phyloP scores from a whole-genome alignment of 768 basidiomycete species.

The Tylopilus subfusipes region DNA sequence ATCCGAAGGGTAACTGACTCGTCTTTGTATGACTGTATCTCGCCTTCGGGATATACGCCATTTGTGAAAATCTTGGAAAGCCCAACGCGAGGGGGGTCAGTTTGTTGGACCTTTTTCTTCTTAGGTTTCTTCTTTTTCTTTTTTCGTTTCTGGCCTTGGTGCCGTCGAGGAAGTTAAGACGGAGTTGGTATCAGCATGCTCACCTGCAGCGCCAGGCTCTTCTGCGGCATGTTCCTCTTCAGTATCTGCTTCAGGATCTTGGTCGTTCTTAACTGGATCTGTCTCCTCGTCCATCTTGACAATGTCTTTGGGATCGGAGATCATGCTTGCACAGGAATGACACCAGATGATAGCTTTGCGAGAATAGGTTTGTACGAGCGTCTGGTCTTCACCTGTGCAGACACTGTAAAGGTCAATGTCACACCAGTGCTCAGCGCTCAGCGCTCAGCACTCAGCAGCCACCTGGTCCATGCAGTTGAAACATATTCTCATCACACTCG shows the following conservation, averaged over 20 bases:
- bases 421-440: too few relatives aligned
- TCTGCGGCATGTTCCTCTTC: slow-evolving; percentile 32
- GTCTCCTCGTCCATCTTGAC: slow-evolving; percentile 15
- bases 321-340: slow-evolving; percentile 11
- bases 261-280: slow-evolving; percentile 13
- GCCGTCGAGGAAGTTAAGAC: background rate
- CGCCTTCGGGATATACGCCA: slow-evolving; percentile 88
- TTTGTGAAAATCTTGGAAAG: slow-evolving; percentile 84
- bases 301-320: slow-evolving; percentile 14
- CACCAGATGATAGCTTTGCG: too few relatives aligned
- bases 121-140: slow-evolving; percentile 96
- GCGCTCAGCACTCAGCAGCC: background rate
- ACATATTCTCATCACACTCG: background rate
- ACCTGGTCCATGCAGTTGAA: too few relatives aligned
- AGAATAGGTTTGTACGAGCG: too few relatives aligned
- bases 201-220: slow-evolving; percentile 26
- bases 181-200: slow-evolving; percentile 5
- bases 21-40: slow-evolving; percentile 86
- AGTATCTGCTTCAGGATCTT: slow-evolving; percentile 29
- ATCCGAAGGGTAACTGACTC: slow-evolving; percentile 55
- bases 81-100: slow-evolving; percentile 88
- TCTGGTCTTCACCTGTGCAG: too few relatives aligned
- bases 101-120: slow-evolving; percentile 77
- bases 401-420: too few relatives aligned
- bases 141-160: slow-evolving; percentile 67